Evolutionary conservation across 129 eudicot species (phyloP), one percentile per base, ranked within the genome.

Genomic region (Pittosporum tobira): DNA sequence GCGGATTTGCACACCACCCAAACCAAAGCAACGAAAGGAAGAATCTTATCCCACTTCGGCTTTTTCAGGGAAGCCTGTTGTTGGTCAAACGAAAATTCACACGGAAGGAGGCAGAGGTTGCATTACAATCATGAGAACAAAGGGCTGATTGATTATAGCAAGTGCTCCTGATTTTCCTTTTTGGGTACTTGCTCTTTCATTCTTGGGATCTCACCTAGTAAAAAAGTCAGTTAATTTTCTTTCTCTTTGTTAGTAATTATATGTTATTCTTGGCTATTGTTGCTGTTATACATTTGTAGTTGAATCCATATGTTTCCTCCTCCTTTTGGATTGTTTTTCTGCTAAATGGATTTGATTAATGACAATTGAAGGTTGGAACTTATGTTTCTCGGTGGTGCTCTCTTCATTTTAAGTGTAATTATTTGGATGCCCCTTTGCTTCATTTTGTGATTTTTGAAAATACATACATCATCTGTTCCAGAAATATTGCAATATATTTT

Each of bases 81-180:
- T 90, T 27, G 94, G 89, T 22, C 81, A 85, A 68, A 90, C 90
- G 18, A 90, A 76, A 67, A 90, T 90, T 61, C 94, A 67, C 43
- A 90, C 95, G 0, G 94, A 90, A 75, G 98, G 98, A 20, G 98
- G 98, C 51, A 78, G 80, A 75, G 98, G 95, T 20, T 83, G 98
- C 81, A 90, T 86, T 53, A 90, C 98, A 24, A 90, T 90, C 38
- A 83, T 86, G 95, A 83, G 98, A 67, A 90, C 98, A 38, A 86
- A 83, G 67, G 98, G 98, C 38, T 91, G 71, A 88, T 21, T 42
- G 21, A 62, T n/a, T n/a, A n/a, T n/a, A n/a, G 68, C 46, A 48
- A 49, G 48, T 37, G 25, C 1, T 30, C 53, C 22, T 6, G 20
- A 12, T 12, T 13, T 38, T 57, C 8, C 31, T 5, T 12, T 55